Evolutionary conservation across 176 grass and related monocot species (phyloP), one percentile per base, ranked within the genome.

Genomic region (Lolium multiflorum): DNA sequence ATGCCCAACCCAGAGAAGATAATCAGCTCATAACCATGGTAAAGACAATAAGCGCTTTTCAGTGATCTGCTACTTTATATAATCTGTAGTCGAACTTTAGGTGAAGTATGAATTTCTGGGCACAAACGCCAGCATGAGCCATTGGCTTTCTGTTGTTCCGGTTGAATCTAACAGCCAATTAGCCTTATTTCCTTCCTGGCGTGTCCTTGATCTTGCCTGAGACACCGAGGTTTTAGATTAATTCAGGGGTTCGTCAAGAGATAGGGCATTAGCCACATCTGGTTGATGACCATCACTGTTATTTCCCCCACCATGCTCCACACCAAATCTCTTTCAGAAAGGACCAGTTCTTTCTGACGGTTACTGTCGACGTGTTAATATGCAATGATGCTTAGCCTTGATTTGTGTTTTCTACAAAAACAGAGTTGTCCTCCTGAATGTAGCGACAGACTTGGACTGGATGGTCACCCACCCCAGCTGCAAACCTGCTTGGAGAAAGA

Each of bases 401-500:
- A 58, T 39, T 58, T 58, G 46, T 77, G 35, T 55, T 57, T n/a
- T 37, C 51, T 37, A 39, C 52, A 58, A 39, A 51, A 57, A 18
- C 0, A 31, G 51, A 39, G 26, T n/a, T 77, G 75, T 77, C 51
- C 37, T 77, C 31, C 14, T 48, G 55, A 39, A 77, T 77, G 74
- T 38, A 77, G 9, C 26, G 2, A 38, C 12, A 18, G 16, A 57
- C 28, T 57, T n/a, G 47, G 72, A 76, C 20, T 60, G 57, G 57
- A 60, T 76, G 49, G 73, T 11, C 48, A 76, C 24, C 22, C 73
- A 47, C 24, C 22, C 73, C 47, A 35, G 18, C 22, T 5, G 28
- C 52, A 56, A 73, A 58, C 52, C 75, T 58, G 51, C 52, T 77
- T 64, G 24, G 71, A 47, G 50, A 50, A 51, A 16, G 14, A 74